phyloP scores from a whole-genome alignment of 2,329 filamentous ascomycete genomes.

The Fusarium beomiforme region DNA sequence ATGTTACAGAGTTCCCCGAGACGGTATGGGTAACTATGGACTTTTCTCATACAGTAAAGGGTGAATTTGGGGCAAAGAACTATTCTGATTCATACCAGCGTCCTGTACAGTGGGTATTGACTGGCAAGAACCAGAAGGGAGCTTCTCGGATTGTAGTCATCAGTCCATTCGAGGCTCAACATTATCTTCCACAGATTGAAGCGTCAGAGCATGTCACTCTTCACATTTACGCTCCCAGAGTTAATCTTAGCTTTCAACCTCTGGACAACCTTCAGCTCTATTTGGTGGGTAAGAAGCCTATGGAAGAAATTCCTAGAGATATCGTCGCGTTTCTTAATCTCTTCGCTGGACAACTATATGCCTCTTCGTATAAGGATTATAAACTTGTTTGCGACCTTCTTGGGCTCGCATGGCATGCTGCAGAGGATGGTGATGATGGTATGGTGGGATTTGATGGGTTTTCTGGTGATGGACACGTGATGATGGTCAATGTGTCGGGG shows the following conservation, averaged over 20 bases:
- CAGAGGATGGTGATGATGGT: slow-evolving; percentile 43
- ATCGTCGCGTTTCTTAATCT: slow-evolving; percentile 66
- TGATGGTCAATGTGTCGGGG: slow-evolving; percentile 27
- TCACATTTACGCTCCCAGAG: slow-evolving; percentile 60
- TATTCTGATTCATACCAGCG: slow-evolving; percentile 38
- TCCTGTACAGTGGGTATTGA: slow-evolving; percentile 39
- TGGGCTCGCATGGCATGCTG: slow-evolving; percentile 53
- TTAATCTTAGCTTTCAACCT: slow-evolving; percentile 42
- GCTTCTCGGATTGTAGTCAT: slow-evolving; percentile 45
- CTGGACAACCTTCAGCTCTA: slow-evolving; percentile 37
- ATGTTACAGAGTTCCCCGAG: slow-evolving; percentile 19
- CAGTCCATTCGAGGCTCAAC: slow-evolving; percentile 69
- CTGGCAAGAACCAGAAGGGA: background rate
- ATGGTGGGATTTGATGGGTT: slow-evolving; percentile 46
- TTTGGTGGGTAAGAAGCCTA: background rate
- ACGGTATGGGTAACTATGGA: slow-evolving; percentile 31
- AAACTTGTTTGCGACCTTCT: slow-evolving; percentile 60
- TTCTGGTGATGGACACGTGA: slow-evolving; percentile 31
- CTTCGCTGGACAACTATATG: slow-evolving; percentile 75
- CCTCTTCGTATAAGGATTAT: slow-evolving; percentile 66
- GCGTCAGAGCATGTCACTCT: slow-evolving; percentile 51
- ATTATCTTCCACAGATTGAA: slow-evolving; percentile 55
- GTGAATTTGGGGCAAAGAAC: background rate
- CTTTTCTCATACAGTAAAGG: slow-evolving; percentile 26
- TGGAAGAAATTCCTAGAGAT: slow-evolving; percentile 23